Percentiles rank a stretch among this genome's conserved stretches.
phyloP scores from a whole-genome alignment of 2,329 filamentous ascomycete species.

The Fusarium tupiense region DNA sequence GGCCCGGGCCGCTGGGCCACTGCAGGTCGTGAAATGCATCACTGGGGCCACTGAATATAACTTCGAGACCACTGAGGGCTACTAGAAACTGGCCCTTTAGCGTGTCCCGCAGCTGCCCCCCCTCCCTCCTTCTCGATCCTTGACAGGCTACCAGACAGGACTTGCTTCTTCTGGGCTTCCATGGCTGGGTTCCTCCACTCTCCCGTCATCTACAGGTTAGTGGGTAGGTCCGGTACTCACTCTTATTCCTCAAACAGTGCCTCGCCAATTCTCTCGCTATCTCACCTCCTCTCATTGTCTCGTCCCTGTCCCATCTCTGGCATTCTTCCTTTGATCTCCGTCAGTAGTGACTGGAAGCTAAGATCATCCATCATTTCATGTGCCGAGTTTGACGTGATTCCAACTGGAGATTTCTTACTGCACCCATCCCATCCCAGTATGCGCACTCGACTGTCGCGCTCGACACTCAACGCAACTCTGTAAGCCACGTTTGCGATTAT shows the following conservation, averaged over 20 bases:
- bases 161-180: constrained; percentile 34
- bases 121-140: constrained; percentile 16
- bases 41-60: constrained; percentile 30
- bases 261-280: constrained; percentile 23
- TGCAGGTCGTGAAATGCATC: constrained; percentile 37
- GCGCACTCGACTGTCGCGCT: constrained; percentile 32
- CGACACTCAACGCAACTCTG: constrained; percentile 29
- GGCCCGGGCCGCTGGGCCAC: constrained; percentile 29
- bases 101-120: constrained; percentile 4
- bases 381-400: constrained; percentile 4
- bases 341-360: neutral
- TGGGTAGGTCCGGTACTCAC: neutral
- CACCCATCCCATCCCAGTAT: constrained; percentile 32
- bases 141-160: neutral
- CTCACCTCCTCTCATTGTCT: constrained; percentile 12
- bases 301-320: constrained; percentile 7
- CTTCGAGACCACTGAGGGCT: constrained; percentile 28
- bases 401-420: constrained; percentile 4
- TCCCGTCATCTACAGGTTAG: constrained; percentile 31
- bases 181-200: constrained; percentile 32
- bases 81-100: constrained; percentile 35
- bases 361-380: neutral
- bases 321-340: neutral
- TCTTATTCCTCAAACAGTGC: constrained; percentile 16
- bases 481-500: constrained; percentile 34